Conservation (phyloP, 2,329 filamentous ascomycete species). For the Penicillium sp. region DNA sequence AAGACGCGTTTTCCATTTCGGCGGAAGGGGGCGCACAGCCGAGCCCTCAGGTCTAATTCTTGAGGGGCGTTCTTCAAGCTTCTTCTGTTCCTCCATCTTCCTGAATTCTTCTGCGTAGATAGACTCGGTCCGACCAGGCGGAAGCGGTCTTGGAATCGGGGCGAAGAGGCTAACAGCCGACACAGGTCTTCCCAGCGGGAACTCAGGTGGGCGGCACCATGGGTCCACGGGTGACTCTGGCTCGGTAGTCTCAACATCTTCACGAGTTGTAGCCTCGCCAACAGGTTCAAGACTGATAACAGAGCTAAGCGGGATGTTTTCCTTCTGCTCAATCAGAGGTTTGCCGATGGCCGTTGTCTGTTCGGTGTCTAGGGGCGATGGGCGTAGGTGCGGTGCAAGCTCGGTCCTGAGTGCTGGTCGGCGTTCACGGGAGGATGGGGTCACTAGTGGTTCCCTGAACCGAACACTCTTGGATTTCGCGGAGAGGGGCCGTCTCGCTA, state of each 20-base stretch:
- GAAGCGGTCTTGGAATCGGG: conserved; percentile 28
- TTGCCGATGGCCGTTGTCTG: background rate
- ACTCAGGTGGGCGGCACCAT: conserved; percentile 26
- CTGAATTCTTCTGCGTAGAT: conserved; percentile 36
- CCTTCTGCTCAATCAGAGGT: conserved; percentile 19
- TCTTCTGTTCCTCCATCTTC: conserved; percentile 32
- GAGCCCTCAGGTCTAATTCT: conserved; percentile 33
- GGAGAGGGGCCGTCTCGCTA: too few relatives aligned
- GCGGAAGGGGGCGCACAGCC: conserved; percentile 41
- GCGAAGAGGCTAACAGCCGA: conserved; percentile 38
- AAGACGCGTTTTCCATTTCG: conserved; percentile 43
- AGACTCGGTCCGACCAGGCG: conserved; percentile 34
- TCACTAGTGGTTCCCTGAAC: conserved; percentile 22
- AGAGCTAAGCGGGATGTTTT: conserved; percentile 21
- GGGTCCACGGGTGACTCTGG: conserved; percentile 23
- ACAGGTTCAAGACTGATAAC: background rate
- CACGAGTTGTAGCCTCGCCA: background rate
- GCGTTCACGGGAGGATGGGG: background rate
- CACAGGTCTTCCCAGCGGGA: conserved; percentile 31
- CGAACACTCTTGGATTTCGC: conserved; percentile 10
- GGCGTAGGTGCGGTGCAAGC: conserved; percentile 21
- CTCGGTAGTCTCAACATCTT: conserved; percentile 8
- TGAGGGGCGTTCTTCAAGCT: conserved; percentile 25
- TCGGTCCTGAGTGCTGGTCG: conserved; percentile 6
- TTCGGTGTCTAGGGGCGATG: background rate